Conservation (phyloP, 169 alveolate genomes). For the Cryptosporidium tyzzeri region DNA sequence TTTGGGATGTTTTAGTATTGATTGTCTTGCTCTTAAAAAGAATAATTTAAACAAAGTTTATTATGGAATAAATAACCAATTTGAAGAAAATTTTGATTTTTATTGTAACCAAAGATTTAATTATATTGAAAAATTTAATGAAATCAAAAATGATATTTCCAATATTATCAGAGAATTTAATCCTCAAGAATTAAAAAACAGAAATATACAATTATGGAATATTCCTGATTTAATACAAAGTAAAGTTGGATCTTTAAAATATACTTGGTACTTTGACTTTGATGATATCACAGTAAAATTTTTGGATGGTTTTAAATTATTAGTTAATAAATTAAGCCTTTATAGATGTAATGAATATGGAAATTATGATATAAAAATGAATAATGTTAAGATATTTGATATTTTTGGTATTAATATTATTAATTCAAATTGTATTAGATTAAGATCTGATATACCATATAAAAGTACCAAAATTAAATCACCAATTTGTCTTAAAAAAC, state of each 20-base stretch:
- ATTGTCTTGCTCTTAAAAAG: constrained; percentile 27
- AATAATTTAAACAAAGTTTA: constrained; percentile 23
- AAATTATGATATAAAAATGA: constrained; percentile 41
- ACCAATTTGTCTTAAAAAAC: constrained; percentile 46
- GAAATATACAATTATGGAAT: constrained; percentile 12
- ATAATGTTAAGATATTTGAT: constrained; percentile 3
- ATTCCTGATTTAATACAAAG: constrained; percentile 21
- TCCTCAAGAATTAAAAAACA: neutral
- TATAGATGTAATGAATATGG: constrained; percentile 71
- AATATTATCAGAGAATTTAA: neutral
- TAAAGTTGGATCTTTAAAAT: constrained; percentile 2
- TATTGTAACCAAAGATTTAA: constrained; percentile 7
- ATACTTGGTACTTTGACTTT: constrained; percentile 57
- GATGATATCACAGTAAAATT: constrained; percentile 39
- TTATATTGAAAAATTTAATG: constrained; percentile 9
- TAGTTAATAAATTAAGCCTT: constrained; percentile 12
- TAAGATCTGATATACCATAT: constrained; percentile 65
- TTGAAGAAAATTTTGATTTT: constrained; percentile 41
- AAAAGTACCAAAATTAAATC: constrained; percentile 15
- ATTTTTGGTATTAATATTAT: neutral
- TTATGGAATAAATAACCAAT: constrained; percentile 53
- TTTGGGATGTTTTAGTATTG: constrained; percentile 8
- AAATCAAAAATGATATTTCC: neutral
- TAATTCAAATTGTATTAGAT: neutral
- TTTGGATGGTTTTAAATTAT: constrained; percentile 1